Base-by-base conservation (phyloP, 2,329 filamentous ascomycete genomes). In the Paecilomyces dactylethromorphus region DNA sequence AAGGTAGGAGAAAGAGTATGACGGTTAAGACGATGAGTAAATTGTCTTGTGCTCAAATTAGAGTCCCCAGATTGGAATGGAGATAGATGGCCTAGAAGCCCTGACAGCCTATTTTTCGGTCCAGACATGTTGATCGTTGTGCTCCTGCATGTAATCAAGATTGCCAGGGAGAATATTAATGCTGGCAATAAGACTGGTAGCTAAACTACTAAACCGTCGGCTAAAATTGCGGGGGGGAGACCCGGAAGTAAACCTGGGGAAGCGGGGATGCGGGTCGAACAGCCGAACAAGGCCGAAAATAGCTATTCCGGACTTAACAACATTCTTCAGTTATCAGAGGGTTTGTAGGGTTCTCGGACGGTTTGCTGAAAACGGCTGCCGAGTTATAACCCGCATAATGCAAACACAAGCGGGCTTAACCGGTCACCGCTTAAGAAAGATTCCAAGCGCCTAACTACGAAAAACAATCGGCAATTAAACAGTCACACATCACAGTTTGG, bases 1-100 rank as follows among this genome's bases (percentile, higher is more conserved):
- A 86, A 87, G 2, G 92, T 96, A 0, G 93, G 93, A 1, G 91
- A 92, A 31, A 97, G 84, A 15, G 88, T 85, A 74, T 78, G 71
- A 64, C 77, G 65, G 56, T 75, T 78, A 58, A 75, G 71, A 56
- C 69, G 74, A 54, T 71, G 71, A 64, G 52, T 13, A 75, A 72
- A 51, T 21, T 29, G 22, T 11, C 11, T 22, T 18, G 50, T 29
- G 21, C 5, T 52, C 11, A 53, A 33, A 45, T 63, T 61, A 12
- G 60, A 52, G 51, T 54, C 53, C 66, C 68, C 63, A 52, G 65
- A 54, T 13, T 75, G 73, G 54, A 61, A 53, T 39, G 65, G 62
- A 32, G 62, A 51, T 21, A 74, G 63, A 56, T 74, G 71, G 55
- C 68, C 66, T 6, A 71, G 63, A 29, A 73, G 56, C 53, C 67